Conservation (phyloP, 202 grass and related monocot genomes). For the Zizania palustris region DNA sequence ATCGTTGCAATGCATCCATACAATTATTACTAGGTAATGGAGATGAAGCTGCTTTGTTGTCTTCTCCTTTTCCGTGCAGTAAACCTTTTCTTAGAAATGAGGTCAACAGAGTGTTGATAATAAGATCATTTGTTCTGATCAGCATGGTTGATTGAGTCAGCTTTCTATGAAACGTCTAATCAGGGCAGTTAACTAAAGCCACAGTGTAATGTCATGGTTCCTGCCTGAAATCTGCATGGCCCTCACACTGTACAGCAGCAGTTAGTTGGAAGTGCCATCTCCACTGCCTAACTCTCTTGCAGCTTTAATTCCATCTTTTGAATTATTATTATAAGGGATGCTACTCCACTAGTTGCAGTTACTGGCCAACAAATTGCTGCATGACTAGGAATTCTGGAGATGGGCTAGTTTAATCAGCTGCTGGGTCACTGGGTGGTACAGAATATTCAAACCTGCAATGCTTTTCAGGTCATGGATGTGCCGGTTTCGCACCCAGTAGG, state of each 20-base stretch:
- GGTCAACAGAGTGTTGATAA: background rate
- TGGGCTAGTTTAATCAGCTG: constrained; percentile 21
- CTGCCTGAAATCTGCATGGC: constrained; percentile 13
- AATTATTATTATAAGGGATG: background rate
- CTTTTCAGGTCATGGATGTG: constrained; percentile 34
- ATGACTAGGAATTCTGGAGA: constrained; percentile 24
- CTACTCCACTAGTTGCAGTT: constrained; percentile 5
- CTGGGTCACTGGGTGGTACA: constrained; percentile 7
- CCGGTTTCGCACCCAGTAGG: background rate
- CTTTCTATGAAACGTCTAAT: background rate
- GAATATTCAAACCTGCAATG: constrained; percentile 2
- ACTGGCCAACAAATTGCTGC: constrained; percentile 36
- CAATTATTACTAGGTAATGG: constrained; percentile 14
- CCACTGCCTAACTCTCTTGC: constrained; percentile 8
- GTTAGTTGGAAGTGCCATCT: constrained; percentile 3
- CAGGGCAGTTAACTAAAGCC: background rate
- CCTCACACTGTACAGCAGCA: background rate
- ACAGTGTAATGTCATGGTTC: background rate
- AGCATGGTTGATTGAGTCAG: background rate
- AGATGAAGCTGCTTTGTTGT: constrained; percentile 2
- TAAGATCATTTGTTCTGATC: background rate
- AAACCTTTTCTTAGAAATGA: background rate
- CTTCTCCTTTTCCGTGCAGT: background rate
- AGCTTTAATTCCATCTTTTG: background rate
- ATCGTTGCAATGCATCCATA: background rate